These are phyloP conservation scores for Cnidoscolus chayamansa DNA, from an alignment of 441 rosid genomes.

Conservation along the genomic window DNA sequence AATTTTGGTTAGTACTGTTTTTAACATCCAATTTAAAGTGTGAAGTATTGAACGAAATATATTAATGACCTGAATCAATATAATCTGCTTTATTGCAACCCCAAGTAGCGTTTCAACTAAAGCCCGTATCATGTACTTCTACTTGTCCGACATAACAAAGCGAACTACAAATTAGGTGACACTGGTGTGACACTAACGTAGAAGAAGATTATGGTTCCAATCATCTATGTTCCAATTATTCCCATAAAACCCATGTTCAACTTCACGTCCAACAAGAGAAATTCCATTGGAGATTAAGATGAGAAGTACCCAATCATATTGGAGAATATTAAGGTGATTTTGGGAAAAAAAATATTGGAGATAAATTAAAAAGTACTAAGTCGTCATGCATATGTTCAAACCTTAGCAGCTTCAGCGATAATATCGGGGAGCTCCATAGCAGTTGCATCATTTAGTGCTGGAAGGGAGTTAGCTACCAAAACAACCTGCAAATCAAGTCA, in stretches of 20 bases:
- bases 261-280: constrained; percentile 6
- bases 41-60: no score
- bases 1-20: no score
- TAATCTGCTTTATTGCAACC: no score
- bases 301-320: neutral
- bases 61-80: no score
- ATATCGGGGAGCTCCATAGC: constrained; percentile 99
- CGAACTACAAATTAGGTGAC: no score
- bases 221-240: neutral
- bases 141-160: no score
- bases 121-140: no score
- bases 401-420: constrained; percentile 99
- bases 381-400: constrained; percentile 23
- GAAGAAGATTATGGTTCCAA: neutral
- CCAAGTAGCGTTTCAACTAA: no score
- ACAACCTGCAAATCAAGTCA: constrained; percentile 61
- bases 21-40: no score
- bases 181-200: neutral
- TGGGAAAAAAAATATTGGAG: neutral
- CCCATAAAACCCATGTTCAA: constrained; percentile 10
- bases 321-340: no score
- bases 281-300: neutral
- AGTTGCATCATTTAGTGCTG: constrained; percentile 92
- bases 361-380: constrained; percentile 1
- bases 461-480: constrained; percentile 93